phyloP scores from a whole-genome alignment of 164 flowering plant genomes.

The Taxillus chinensis region DNA sequence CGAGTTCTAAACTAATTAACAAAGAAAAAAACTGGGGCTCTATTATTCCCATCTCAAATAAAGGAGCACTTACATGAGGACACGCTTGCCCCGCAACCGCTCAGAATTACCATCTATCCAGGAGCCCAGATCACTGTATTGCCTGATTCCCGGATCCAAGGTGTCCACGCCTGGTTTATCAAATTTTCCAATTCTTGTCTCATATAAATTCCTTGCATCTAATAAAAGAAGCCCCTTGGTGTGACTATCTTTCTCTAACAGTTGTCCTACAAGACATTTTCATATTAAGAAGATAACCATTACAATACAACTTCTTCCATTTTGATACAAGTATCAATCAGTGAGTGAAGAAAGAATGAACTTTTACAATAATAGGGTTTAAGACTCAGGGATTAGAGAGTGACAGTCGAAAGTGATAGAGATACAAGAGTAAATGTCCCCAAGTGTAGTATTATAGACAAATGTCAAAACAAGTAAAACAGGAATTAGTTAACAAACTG shows the following conservation, averaged over 20 bases:
- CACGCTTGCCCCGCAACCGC: slow-evolving; percentile 46
- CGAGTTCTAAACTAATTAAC: too few species aligned
- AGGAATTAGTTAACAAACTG: too few species aligned
- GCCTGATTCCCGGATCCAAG: slow-evolving; percentile 83
- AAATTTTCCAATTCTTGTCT: slow-evolving; percentile 94
- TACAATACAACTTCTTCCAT: background rate
- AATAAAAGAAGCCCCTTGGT: slow-evolving; percentile 38
- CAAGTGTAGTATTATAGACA: background rate
- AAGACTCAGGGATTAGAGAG: background rate
- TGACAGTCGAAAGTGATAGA: background rate
- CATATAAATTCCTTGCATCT: slow-evolving; percentile 93
- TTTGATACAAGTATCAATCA: background rate
- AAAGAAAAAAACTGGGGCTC: too few species aligned
- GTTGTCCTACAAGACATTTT: slow-evolving; percentile 20
- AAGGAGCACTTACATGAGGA: slow-evolving; percentile 62
- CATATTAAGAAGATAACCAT: slow-evolving; percentile 4
- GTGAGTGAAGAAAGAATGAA: too few species aligned
- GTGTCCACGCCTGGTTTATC: slow-evolving; percentile 56
- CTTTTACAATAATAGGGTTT: background rate
- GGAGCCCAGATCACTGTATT: slow-evolving; percentile 80
- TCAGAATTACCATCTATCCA: slow-evolving; percentile 78
- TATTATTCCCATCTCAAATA: background rate
- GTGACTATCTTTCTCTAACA: slow-evolving; percentile 20
- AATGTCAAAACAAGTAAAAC: too few species aligned
- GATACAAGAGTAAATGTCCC: background rate